Conservation (phyloP, 208 protist genomes). For the Leptomonas seymouri region DNA sequence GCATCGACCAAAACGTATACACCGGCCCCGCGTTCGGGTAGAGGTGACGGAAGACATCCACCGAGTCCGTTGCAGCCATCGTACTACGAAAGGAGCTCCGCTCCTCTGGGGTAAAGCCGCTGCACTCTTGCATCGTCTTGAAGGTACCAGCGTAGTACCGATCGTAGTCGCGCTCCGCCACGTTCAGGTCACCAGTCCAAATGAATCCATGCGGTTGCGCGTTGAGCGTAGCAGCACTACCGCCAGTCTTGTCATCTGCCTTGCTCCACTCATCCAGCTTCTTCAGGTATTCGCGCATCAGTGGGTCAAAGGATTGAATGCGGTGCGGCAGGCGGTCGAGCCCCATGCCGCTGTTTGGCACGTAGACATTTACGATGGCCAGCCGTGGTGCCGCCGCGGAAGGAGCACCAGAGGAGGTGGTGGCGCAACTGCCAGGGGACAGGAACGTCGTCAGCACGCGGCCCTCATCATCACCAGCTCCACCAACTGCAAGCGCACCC, state of each 20-base stretch:
- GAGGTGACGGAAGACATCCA: conserved; percentile 90
- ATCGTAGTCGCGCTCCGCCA: conserved; percentile 93
- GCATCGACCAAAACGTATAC: conserved; percentile 92
- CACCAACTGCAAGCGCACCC: not conserved
- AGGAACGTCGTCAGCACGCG: conserved; percentile 89
- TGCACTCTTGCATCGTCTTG: conserved; percentile 90
- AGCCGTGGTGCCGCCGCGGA: conserved; percentile 30
- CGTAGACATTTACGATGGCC: conserved; percentile 91
- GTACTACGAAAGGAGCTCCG: conserved; percentile 78
- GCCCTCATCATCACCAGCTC: conserved; percentile 78
- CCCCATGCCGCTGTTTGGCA: conserved; percentile 93
- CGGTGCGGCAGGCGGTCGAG: conserved; percentile 90
- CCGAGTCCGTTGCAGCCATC: conserved; percentile 41
- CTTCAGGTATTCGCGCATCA: conserved; percentile 63
- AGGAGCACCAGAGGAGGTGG: not conserved
- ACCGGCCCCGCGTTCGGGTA: conserved; percentile 74
- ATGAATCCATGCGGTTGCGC: conserved; percentile 61
- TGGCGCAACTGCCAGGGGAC: conserved; percentile 1
- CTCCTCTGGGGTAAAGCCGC: conserved; percentile 94
- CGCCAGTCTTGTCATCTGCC: not conserved
- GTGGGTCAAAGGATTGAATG: conserved; percentile 76
- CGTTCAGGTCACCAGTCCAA: conserved; percentile 95
- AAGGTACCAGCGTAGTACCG: conserved; percentile 86
- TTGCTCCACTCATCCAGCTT: conserved; percentile 37
- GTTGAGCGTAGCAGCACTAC: not conserved